Evolutionary conservation across 176 grass and related monocot species (phyloP).

Genomic region (Bothriochloa decipiens): DNA sequence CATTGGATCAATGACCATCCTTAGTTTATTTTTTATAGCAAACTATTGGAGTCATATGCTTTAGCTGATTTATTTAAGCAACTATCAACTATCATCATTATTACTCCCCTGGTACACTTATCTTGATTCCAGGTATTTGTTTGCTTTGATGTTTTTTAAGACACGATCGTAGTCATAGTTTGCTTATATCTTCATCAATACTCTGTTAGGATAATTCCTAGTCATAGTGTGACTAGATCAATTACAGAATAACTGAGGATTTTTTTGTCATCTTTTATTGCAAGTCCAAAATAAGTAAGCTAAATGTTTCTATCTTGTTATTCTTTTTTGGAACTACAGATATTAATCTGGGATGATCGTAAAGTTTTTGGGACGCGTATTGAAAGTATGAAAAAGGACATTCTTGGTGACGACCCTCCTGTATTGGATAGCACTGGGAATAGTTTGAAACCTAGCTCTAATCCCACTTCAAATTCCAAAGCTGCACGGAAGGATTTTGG

Average conservation of each 20-base stretch:
- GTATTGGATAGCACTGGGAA: constrained; percentile 29
- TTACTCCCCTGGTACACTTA: constrained; percentile 6
- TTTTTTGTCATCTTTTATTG: not conserved
- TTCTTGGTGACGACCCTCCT: not conserved
- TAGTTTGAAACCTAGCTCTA: constrained; percentile 60
- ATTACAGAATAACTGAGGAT: not conserved
- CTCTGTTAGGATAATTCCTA: not conserved
- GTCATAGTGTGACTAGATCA: constrained; percentile 1
- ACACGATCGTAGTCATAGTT: not conserved
- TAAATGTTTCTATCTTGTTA: constrained; percentile 12
- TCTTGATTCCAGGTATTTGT: constrained; percentile 25
- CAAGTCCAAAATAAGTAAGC: not conserved
- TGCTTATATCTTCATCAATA: not conserved
- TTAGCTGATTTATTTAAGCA: constrained; percentile 19
- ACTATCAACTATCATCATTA: constrained; percentile 25
- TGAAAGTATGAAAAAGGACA: not conserved
- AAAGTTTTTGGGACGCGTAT: not conserved
- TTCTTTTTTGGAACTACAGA: constrained; percentile 38
- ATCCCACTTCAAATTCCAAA: constrained; percentile 66
- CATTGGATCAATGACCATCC: not conserved
- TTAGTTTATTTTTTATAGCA: constrained; percentile 6
- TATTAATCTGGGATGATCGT: not conserved
- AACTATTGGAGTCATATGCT: constrained; percentile 29
- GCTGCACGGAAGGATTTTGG: constrained; percentile 65
- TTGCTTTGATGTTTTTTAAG: constrained; percentile 1